Conservation (phyloP, 495 filamentous ascomycete genomes). For the Aspergillus cristatus region DNA sequence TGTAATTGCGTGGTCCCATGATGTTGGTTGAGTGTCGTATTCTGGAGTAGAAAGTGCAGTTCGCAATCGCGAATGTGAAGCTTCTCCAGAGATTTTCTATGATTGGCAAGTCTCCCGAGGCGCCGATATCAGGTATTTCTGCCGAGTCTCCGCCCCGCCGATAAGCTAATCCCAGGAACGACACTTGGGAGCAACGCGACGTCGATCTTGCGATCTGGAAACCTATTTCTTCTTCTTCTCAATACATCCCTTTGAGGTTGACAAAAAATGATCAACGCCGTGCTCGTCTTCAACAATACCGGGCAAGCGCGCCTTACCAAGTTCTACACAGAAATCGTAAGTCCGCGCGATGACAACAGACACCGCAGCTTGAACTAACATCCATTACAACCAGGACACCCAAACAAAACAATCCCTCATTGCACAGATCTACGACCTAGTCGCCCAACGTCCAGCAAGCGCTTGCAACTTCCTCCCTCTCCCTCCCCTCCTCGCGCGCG, state of each 20-base stretch:
- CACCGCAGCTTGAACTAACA: not conserved
- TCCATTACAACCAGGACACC: constrained; percentile 56
- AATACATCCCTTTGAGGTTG: too few species aligned
- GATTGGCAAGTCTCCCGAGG: constrained; percentile 10
- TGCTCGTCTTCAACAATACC: constrained; percentile 97
- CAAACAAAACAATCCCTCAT: constrained; percentile 93
- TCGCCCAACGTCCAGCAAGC: constrained; percentile 73
- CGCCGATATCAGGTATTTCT: constrained; percentile 1
- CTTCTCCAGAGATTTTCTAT: constrained; percentile 3
- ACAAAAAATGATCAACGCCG: constrained; percentile 86
- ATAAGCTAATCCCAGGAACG: constrained; percentile 1
- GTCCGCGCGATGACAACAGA: constrained; percentile 10
- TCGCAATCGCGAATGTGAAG: not conserved
- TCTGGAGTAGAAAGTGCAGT: not conserved
- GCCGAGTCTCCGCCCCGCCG: constrained; percentile 6
- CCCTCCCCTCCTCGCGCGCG: constrained; percentile 56
- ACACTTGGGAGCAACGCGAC: too few species aligned
- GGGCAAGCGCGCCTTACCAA: constrained; percentile 95
- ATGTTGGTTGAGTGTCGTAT: not conserved
- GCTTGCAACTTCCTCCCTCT: constrained; percentile 96
- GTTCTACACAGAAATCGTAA: constrained; percentile 96
- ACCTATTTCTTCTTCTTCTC: too few species aligned
- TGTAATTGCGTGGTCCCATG: constrained; percentile 2
- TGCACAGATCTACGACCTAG: constrained; percentile 94
- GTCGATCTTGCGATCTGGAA: not conserved